phyloP scores from a whole-genome alignment of 1,139 yeast genomes.

The Geotrichum fermentans region DNA sequence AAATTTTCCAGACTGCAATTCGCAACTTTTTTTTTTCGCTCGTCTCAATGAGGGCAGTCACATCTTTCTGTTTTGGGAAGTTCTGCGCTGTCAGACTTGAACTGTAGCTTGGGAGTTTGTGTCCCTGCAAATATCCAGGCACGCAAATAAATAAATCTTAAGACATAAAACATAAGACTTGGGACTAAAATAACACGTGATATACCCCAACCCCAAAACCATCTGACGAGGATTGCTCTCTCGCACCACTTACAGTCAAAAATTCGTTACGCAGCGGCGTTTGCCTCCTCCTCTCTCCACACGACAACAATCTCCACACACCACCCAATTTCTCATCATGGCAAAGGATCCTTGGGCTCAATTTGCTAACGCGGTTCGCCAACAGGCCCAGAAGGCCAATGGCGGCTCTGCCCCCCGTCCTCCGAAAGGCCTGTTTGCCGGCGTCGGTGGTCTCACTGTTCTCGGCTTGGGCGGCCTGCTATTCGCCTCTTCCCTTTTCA shows the following conservation, averaged over 20 bases:
- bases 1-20: conserved; percentile 4
- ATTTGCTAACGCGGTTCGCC: conserved; percentile 61
- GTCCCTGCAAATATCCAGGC: not conserved
- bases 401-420: conserved; percentile 41
- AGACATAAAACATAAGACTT: not conserved
- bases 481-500: conserved; percentile 74
- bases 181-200: not conserved
- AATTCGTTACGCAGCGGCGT: not conserved
- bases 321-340: conserved; percentile 3
- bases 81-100: not conserved
- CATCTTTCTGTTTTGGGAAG: not conserved
- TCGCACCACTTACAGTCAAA: not conserved
- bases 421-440: conserved; percentile 46
- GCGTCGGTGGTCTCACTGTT: conserved; percentile 69
- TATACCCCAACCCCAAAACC: conserved; percentile 11
- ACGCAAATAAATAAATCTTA: not conserved
- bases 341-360: conserved; percentile 48
- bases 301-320: conserved; percentile 1
- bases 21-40: not conserved
- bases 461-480: conserved; percentile 68
- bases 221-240: not conserved
- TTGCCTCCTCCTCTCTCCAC: not conserved
- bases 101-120: not conserved
- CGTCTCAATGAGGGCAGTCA: not conserved
- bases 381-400: conserved; percentile 54